Conservation (phyloP, 179 eudicot genomes). For the Heliamphora ciliata region DNA sequence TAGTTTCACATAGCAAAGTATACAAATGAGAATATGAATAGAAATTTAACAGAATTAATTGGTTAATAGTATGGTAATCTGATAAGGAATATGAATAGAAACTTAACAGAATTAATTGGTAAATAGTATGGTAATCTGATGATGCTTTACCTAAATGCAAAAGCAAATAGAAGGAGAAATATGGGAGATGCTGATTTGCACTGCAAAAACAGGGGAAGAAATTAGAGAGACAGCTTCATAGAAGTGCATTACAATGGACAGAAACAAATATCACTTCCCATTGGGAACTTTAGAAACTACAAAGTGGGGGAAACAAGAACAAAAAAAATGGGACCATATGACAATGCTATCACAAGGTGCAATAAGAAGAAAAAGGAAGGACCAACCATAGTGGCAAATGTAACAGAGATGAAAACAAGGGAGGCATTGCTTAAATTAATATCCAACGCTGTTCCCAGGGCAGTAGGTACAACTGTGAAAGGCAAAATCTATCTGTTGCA, state of each 20-base stretch:
- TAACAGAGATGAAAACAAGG: conserved; percentile 95
- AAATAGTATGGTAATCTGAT: neutral
- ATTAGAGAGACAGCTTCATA: conserved; percentile 9
- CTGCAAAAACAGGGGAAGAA: conserved; percentile 41
- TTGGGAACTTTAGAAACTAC: neutral
- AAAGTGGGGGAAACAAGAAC: no score
- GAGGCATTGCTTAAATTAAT: conserved; percentile 94
- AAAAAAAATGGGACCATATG: neutral
- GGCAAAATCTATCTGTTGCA: conserved; percentile 83
- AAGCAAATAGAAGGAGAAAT: conserved; percentile 90
- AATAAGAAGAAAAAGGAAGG: conserved; percentile 15
- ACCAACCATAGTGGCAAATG: conserved; percentile 98
- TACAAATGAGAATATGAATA: neutral
- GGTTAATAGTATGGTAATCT: neutral
- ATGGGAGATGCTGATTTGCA: conserved; percentile 96
- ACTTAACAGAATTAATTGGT: neutral
- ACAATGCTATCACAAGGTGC: neutral
- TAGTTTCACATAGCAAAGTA: conserved; percentile 2
- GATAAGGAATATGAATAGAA: neutral
- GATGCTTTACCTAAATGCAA: conserved; percentile 80
- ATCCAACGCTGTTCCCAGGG: conserved; percentile 87
- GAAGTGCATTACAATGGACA: neutral
- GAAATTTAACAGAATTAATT: neutral
- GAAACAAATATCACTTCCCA: neutral
- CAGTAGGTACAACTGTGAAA: conserved; percentile 97